Evolutionary conservation across 2,329 filamentous ascomycete species (phyloP).

Genomic region (Aspergillus novoparasiticus): DNA sequence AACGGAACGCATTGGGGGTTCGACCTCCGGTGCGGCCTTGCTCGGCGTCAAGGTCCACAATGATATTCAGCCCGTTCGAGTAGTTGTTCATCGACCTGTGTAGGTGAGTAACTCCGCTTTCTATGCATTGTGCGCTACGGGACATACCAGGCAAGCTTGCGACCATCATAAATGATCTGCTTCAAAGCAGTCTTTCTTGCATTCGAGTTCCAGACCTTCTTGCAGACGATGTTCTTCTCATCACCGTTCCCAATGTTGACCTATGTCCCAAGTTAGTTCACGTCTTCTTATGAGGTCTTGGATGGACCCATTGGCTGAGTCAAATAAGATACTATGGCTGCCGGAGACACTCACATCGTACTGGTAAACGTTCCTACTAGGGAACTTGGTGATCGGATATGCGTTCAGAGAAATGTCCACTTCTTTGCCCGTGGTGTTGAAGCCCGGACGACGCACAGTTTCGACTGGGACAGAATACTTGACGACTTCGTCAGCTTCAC

Average conservation of each 20-base stretch:
- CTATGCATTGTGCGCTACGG: constrained; percentile 25
- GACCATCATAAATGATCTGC: constrained; percentile 77
- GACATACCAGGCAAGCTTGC: constrained; percentile 79
- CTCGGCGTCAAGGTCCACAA: constrained; percentile 74
- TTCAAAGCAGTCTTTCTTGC: constrained; percentile 60
- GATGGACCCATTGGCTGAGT: neutral
- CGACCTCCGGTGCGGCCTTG: constrained; percentile 48
- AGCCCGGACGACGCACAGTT: constrained; percentile 53
- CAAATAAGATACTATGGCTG: neutral
- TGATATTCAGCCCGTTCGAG: constrained; percentile 54
- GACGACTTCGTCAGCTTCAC: constrained; percentile 29
- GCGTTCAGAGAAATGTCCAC: constrained; percentile 69
- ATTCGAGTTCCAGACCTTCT: constrained; percentile 74
- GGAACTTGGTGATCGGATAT: constrained; percentile 67
- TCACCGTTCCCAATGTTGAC: constrained; percentile 65
- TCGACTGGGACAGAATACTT: constrained; percentile 39
- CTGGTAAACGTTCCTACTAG: constrained; percentile 69
- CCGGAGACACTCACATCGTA: constrained; percentile 70
- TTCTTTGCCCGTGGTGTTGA: constrained; percentile 60
- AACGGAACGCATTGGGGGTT: constrained; percentile 54
- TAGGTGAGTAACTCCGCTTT: constrained; percentile 31
- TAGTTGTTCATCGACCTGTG: constrained; percentile 42
- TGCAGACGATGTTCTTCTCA: constrained; percentile 68
- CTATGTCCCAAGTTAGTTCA: constrained; percentile 45
- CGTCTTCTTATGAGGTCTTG: neutral